A percentile compares a stretch with the other conserved stretches of the same genome.
Evolutionary conservation across 2,329 filamentous ascomycete species (phyloP).

Genomic region (Fusarium fujikuroi): DNA sequence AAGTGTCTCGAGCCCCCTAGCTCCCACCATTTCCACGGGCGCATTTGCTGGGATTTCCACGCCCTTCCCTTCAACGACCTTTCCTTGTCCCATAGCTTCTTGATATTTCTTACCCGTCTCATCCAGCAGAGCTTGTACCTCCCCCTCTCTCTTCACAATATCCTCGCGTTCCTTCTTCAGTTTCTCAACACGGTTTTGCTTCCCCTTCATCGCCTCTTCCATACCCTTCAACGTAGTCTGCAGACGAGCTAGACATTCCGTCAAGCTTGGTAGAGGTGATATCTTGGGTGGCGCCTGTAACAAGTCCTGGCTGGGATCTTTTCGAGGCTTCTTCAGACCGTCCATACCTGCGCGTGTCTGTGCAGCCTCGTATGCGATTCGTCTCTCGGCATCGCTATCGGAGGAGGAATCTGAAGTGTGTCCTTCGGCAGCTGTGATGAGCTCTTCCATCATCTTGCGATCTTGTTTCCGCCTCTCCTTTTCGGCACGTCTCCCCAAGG

Average conservation of each 20-base stretch:
- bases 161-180: conserved; percentile 75
- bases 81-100: conserved; percentile 53
- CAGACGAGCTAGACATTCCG: conserved; percentile 72
- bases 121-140: conserved; percentile 83
- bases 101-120: conserved; percentile 77
- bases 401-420: conserved; percentile 69
- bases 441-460: conserved; percentile 81
- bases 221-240: conserved; percentile 70
- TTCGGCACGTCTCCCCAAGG: conserved; percentile 82
- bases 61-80: conserved; percentile 36
- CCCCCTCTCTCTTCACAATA: conserved; percentile 75
- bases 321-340: conserved; percentile 63
- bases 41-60: conserved; percentile 28
- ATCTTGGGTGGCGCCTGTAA: conserved; percentile 76
- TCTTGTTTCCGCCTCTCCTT: conserved; percentile 73
- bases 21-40: conserved; percentile 42
- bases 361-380: conserved; percentile 85
- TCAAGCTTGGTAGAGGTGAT: conserved; percentile 79
- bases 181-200: conserved; percentile 71
- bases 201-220: conserved; percentile 69
- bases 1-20: conserved; percentile 51
- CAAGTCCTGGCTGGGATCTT: conserved; percentile 50
- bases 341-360: conserved; percentile 92
- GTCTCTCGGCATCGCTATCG: conserved; percentile 77
- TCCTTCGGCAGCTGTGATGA: conserved; percentile 84